These are phyloP conservation scores for Brachypodium distachyon DNA, from an alignment of 202 grass and related monocot genomes.

Conservation along the genomic window DNA sequence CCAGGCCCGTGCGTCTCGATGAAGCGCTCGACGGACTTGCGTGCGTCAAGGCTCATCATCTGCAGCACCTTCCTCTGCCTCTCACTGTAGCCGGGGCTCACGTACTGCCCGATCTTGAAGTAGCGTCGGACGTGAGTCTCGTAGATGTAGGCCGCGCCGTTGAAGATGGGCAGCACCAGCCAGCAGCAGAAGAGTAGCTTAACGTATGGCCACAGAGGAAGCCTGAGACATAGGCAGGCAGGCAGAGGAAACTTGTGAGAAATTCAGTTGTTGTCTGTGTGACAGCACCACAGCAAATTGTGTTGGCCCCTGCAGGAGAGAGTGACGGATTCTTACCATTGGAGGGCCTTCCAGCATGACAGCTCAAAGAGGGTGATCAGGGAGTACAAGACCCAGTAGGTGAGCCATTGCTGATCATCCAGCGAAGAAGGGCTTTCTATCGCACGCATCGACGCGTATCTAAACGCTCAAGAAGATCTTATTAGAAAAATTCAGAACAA, in stretches of 20 bases:
- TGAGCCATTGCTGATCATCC: slow-evolving; percentile 99
- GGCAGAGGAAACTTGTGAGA: background rate
- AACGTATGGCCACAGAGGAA: slow-evolving; percentile 84
- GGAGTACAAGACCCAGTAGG: slow-evolving; percentile 90
- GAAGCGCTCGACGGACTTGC: slow-evolving; percentile 73
- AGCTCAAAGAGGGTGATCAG: slow-evolving; percentile 90
- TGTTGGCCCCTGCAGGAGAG: too few relatives aligned
- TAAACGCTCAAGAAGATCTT: slow-evolving; percentile 6
- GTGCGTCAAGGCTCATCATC: slow-evolving; percentile 87
- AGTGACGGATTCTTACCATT: too few relatives aligned
- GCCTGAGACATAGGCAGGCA: slow-evolving; percentile 25
- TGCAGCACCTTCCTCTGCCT: slow-evolving; percentile 69
- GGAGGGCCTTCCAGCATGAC: slow-evolving; percentile 85
- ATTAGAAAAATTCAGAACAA: slow-evolving; percentile 9
- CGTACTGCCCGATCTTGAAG: slow-evolving; percentile 69
- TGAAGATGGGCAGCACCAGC: slow-evolving; percentile 95
- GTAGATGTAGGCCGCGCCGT: slow-evolving; percentile 95
- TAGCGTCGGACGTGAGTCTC: slow-evolving; percentile 66
- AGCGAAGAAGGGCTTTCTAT: slow-evolving; percentile 85
- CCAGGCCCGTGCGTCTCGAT: slow-evolving; percentile 63
- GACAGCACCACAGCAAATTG: background rate
- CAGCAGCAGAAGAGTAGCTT: slow-evolving; percentile 89
- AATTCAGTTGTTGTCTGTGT: background rate
- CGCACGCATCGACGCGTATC: slow-evolving; percentile 86
- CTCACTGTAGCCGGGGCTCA: slow-evolving; percentile 59